Base-by-base conservation (phyloP, 768 basidiomycete genomes). In the Tricholoma furcatifolium region DNA sequence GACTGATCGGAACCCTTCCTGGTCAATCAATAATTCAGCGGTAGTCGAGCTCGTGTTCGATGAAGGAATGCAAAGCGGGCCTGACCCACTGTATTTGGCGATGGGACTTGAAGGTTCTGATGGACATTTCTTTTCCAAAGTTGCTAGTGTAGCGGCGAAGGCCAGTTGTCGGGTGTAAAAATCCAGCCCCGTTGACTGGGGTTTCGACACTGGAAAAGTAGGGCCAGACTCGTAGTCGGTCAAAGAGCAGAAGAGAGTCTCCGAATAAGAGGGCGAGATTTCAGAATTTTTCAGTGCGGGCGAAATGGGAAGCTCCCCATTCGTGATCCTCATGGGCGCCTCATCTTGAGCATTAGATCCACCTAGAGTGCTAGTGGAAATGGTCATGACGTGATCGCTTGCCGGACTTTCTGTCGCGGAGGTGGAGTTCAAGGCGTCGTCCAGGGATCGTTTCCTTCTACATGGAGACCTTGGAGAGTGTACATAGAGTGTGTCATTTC, bases 1-100 rank as follows among this genome's bases (percentile, higher is more conserved):
- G 6, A 85, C 74, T 15, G 79, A 75, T 21, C 90, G 81, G 60
- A 90, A 91, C 3, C 88, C 86, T 70, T 93, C 92, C 65, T 93
- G 92, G 62, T 93, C 92, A 21, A 93, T 84, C 66, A 83, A 78
- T 31, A 93, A 69, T 51, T 87, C 81, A 27, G 92, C 65, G 36
- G 68, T 69, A 24, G 75, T 40, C 49, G 5, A 36, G 32, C 49
- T 47, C 30, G 32, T 36, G 31, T 43, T 34, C 35, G 31, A 2
- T 12, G 31, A 21, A 8, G 31, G 20, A 20, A 21, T 20, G 17
- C 36, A 17, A 23, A 20, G 14, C 11, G 23, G 20, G 41, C 8
- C 30, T 18, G 41, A 11, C 15, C 24, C 20, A 24, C 14, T 31
- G 21, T 30, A 40, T 38, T 49, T 48, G 27, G 27, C 27, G 4